phyloP scores from a whole-genome alignment of 140 eudicot genomes.

The Stevia rebaudiana region DNA sequence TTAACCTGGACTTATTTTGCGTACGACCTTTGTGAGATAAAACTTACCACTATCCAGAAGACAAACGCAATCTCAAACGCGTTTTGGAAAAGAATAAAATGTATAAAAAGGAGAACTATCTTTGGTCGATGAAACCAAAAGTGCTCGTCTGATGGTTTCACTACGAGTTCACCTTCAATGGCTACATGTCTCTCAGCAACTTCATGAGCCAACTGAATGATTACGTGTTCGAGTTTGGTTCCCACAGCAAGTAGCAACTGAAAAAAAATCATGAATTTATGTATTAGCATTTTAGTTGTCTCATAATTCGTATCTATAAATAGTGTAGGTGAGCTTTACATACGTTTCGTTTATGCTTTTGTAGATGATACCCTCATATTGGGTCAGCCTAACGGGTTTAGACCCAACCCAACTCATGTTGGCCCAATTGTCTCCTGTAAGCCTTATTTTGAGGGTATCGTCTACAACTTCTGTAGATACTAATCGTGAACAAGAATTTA shows the following conservation, averaged over 20 bases:
- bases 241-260: slow-evolving; percentile 91
- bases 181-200: slow-evolving; percentile 83
- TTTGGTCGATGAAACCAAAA: slow-evolving; percentile 84
- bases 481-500: no score
- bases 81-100: slow-evolving; percentile 88
- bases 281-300: background rate
- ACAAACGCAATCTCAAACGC: slow-evolving; percentile 91
- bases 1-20: background rate
- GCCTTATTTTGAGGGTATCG: no score
- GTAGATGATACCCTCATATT: no score
- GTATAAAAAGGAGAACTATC: slow-evolving; percentile 61
- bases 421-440: background rate
- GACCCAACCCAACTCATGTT: no score
- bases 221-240: slow-evolving; percentile 88
- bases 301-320: no score
- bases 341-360: no score
- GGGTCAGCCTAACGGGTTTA: background rate
- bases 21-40: background rate
- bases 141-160: slow-evolving; percentile 80
- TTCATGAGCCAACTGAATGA: slow-evolving; percentile 67
- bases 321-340: no score
- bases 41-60: slow-evolving; percentile 83
- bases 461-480: no score
- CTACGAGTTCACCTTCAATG: slow-evolving; percentile 71
- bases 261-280: background rate